Conservation (phyloP, 1,284 basidiomycete genomes). For the Boletellus deceptivus region DNA sequence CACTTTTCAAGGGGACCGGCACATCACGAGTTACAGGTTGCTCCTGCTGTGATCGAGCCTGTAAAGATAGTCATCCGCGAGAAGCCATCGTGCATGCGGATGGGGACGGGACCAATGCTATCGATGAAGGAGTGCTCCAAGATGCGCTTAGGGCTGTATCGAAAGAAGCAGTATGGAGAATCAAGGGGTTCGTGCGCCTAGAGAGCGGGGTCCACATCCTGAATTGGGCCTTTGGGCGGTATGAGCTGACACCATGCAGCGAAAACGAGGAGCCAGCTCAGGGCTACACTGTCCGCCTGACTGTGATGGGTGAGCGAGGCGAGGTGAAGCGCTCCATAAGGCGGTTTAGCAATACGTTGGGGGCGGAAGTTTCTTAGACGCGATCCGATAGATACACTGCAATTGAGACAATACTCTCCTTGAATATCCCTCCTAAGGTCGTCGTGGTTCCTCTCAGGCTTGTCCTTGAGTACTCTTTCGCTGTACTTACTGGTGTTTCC, state of each 20-base stretch:
- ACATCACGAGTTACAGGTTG: conserved; percentile 13
- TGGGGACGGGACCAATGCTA: neutral
- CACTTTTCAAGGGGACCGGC: conserved; percentile 49
- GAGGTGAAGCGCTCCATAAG: conserved; percentile 64
- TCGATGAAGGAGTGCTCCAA: conserved; percentile 38
- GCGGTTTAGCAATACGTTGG: conserved; percentile 56
- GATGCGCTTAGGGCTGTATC: conserved; percentile 53
- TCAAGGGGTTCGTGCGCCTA: conserved; percentile 81
- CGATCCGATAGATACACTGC: neutral
- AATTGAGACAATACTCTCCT: conserved; percentile 1
- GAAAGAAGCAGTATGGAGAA: conserved; percentile 70
- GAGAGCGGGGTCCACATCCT: conserved; percentile 55
- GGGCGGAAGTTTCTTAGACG: conserved; percentile 29
- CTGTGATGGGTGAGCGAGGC: conserved; percentile 85
- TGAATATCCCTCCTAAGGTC: too few species aligned
- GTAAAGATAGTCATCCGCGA: conserved; percentile 10
- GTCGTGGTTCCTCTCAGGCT: too few species aligned
- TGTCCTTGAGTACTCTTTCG: conserved; percentile 2
- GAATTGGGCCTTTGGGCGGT: conserved; percentile 90
- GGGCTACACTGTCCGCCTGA: conserved; percentile 54
- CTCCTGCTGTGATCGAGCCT: conserved; percentile 31
- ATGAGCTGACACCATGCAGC: conserved; percentile 56
- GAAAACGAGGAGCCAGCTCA: conserved; percentile 33
- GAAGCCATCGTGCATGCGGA: neutral
- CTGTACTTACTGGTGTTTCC: conserved; percentile 53